Evolutionary conservation across 1,284 basidiomycete species (phyloP).

Genomic region (Boletus mariae): DNA sequence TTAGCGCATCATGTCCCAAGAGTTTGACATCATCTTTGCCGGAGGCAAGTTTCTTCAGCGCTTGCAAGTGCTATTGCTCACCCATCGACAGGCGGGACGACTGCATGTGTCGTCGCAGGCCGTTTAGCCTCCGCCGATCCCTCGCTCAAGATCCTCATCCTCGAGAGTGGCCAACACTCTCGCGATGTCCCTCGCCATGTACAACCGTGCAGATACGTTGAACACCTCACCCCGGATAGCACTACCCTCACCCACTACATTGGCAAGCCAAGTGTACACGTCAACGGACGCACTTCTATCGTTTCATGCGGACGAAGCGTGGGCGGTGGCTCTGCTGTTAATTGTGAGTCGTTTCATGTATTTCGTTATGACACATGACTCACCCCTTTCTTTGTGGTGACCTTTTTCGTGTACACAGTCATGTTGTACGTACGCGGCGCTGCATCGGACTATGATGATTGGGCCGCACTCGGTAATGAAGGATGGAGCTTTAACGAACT

Average conservation of each 20-base stretch:
- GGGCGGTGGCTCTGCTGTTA: slow-evolving; percentile 56
- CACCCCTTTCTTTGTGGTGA: background rate
- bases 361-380: background rate
- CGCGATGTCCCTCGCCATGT: slow-evolving; percentile 44
- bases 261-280: slow-evolving; percentile 35
- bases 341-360: background rate
- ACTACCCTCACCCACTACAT: slow-evolving; percentile 43
- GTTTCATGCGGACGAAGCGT: slow-evolving; percentile 40
- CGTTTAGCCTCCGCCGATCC: slow-evolving; percentile 40
- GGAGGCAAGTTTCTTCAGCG: background rate
- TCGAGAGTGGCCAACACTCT: slow-evolving; percentile 48
- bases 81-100: background rate
- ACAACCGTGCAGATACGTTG: slow-evolving; percentile 47
- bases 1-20: background rate
- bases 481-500: background rate
- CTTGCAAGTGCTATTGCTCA: background rate
- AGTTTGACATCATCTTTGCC: background rate
- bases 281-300: background rate
- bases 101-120: slow-evolving; percentile 35
- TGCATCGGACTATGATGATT: background rate
- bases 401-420: background rate
- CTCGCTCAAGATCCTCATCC: slow-evolving; percentile 39
- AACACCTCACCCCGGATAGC: slow-evolving; percentile 29
- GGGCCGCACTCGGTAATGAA: background rate
- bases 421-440: background rate